Evolutionary conservation across 2,329 filamentous ascomycete genomes (phyloP), one percentile per base, ranked within the genome.

Genomic region (Ophiostoma montium): DNA sequence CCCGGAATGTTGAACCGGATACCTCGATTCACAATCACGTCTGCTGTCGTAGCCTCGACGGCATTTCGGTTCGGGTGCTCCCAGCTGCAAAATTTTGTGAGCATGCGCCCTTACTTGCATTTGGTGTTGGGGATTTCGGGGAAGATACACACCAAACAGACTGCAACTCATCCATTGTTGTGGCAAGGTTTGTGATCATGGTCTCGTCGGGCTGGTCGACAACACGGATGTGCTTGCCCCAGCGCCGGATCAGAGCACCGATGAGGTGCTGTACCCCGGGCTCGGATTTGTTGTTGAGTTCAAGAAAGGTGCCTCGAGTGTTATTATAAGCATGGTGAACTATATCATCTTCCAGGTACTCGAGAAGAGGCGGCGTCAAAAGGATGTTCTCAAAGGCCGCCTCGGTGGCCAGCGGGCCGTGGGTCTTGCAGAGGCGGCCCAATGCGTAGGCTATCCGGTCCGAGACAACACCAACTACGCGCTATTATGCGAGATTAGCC

Each of bases 121-220:
- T n/a, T n/a, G n/a, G n/a, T 3, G 23, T 4, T 4, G 3, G 1
- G n/a, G 13, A 19, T 16, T 12, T 12, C 12, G 11, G 10, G 35
- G 19, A 31, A 9, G 36, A 12, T 19, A 35, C 47, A 44, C 7
- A 49, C 47, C 23, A 36, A 3, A 35, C 23, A 6, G 47, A 36
- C 6, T 36, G 21, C 31, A 52, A 18, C 3, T 12, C 21, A 10
- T 42, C 16, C 42, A 50, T 46, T 30, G 19, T 19, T 4, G 36
- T 7, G 11, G 50, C 19, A 12, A 39, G 36, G 6, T 30, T n/a
- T 8, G 30, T 31, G 9, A 39, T 43, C 9, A n/a, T 31, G 23
- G n/a, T 13, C 13, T 51, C 50, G 27, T 48, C 39, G 13, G 46
- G 46, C 32, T 51, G 32, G 84, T 16, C 43, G 33, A 45, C 15